phyloP scores from a whole-genome alignment of 2,329 filamentous ascomycete genomes.

The Paraphaeosphaeria minitans region DNA sequence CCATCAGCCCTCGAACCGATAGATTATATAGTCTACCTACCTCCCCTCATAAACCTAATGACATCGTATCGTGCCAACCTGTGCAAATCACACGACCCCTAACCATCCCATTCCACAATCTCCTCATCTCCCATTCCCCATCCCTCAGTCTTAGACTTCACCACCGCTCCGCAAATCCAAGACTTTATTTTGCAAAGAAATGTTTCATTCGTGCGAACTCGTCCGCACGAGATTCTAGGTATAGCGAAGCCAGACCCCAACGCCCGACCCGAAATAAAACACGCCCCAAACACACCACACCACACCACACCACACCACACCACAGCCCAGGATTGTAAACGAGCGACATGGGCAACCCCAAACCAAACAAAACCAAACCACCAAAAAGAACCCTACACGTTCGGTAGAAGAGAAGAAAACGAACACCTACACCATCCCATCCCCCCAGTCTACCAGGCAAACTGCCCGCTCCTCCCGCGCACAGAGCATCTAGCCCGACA shows the following conservation, averaged over 20 bases:
- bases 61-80: too few relatives aligned
- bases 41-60: too few relatives aligned
- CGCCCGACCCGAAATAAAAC: neutral
- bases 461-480: neutral
- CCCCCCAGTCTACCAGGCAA: neutral
- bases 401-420: neutral
- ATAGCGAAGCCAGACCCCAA: neutral
- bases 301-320: too few relatives aligned
- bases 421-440: neutral
- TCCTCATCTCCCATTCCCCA: conserved; percentile 1
- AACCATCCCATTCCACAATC: too few relatives aligned
- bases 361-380: neutral
- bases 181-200: neutral
- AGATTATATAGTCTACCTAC: too few relatives aligned
- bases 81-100: too few relatives aligned
- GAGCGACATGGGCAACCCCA: conserved; percentile 28
- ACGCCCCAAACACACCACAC: neutral
- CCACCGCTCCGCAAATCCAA: neutral
- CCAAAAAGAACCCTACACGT: neutral
- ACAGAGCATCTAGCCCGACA: neutral
- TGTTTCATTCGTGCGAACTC: neutral
- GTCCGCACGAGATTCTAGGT: conserved; percentile 2
- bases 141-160: neutral
- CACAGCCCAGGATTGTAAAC: conserved; percentile 19
- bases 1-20: too few relatives aligned